These are phyloP conservation scores for Fusarium sp. DNA, from an alignment of 2,329 filamentous ascomycete genomes.

Conservation along the genomic window DNA sequence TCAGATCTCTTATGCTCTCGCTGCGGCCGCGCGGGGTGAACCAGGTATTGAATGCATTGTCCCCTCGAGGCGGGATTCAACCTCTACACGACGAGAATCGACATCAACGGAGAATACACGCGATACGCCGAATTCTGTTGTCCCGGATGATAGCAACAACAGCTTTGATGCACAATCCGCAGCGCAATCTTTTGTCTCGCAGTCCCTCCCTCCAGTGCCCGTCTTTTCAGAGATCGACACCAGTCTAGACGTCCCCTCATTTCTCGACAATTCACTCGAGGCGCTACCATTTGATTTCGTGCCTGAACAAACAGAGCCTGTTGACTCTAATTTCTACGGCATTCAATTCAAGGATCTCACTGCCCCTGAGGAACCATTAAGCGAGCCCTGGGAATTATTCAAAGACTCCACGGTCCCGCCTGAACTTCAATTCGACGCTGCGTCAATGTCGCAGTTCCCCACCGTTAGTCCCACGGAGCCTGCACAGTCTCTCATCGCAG, in stretches of 20 bases:
- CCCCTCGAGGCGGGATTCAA: background rate
- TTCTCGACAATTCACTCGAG: background rate
- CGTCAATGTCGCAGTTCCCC: background rate
- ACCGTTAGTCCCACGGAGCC: background rate
- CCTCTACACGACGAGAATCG: background rate
- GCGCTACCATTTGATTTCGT: background rate
- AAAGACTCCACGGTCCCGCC: background rate
- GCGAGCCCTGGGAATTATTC: background rate
- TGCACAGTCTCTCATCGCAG: background rate
- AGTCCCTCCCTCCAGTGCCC: background rate
- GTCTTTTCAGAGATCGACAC: background rate
- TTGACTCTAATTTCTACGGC: background rate
- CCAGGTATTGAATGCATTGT: slow-evolving; percentile 9
- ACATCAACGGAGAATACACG: background rate
- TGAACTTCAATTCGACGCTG: background rate
- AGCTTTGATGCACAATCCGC: background rate
- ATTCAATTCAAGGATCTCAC: background rate
- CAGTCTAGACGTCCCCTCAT: background rate
- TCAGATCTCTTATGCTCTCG: slow-evolving; percentile 7
- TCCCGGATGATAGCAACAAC: background rate
- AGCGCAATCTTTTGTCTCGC: background rate
- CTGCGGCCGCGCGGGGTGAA: slow-evolving; percentile 6
- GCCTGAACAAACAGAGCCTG: background rate
- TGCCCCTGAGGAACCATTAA: background rate
- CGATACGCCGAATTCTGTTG: background rate